These are phyloP conservation scores for Penicillium waksmanii DNA, from an alignment of 495 filamentous ascomycete species.

Conservation along the genomic window DNA sequence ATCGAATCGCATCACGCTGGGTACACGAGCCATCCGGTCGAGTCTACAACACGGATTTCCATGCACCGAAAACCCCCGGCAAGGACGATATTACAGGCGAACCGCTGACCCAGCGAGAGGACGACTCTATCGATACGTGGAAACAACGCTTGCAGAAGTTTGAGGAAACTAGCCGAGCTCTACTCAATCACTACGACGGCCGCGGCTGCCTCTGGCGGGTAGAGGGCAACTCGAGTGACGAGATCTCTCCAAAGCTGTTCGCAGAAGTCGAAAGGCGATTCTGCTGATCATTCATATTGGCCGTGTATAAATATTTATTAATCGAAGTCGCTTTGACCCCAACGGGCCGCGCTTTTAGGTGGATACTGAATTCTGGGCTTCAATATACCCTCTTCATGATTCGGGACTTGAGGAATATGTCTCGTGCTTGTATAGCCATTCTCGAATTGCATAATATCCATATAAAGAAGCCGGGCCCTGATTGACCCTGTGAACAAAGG, in stretches of 20 bases:
- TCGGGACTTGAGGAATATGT: conserved; percentile 1
- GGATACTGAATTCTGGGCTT: conserved; percentile 8
- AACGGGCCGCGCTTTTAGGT: conserved; percentile 1
- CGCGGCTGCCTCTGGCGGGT: conserved; percentile 89
- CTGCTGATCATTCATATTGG: conserved; percentile 36
- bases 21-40: conserved; percentile 90
- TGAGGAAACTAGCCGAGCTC: conserved; percentile 78
- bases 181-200: conserved; percentile 86
- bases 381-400: conserved; percentile 20
- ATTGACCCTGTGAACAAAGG: not conserved
- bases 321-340: conserved; percentile 9
- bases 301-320: conserved; percentile 27
- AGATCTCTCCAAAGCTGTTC: conserved; percentile 87
- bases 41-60: conserved; percentile 93
- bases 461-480: conserved; percentile 1
- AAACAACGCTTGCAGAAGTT: conserved; percentile 77
- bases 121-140: conserved; percentile 89
- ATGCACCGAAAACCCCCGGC: conserved; percentile 77
- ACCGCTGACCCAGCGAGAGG: conserved; percentile 74
- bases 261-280: conserved; percentile 80
- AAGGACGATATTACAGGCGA: conserved; percentile 93
- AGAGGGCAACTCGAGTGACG: conserved; percentile 83
- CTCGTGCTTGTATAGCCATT: conserved; percentile 21
- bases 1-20: conserved; percentile 88
- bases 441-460: conserved; percentile 24